Base-by-base conservation (phyloP, 1,284 basidiomycete species). In the Trichosporon ovoides region DNA sequence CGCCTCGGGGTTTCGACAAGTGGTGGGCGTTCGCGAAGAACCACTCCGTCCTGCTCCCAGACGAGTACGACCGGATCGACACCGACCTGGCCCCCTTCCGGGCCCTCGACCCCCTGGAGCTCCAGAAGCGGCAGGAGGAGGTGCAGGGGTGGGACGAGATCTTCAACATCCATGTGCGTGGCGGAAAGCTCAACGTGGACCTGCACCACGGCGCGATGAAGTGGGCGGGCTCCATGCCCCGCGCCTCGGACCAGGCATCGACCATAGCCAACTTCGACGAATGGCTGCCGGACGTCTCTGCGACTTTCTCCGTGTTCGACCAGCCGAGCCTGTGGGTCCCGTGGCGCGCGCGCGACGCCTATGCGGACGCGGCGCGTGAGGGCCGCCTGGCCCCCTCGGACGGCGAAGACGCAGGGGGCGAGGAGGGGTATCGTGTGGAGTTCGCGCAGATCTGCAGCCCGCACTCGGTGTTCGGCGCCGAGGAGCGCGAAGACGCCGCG, bases 61-160 rank as follows among this genome's bases (percentile, higher is more conserved):
- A 97, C 77, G 92, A 96, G 71, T 97, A 91, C 68, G 89, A 96
- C 68, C 81, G 84, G 20, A 82, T 96, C 40, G 78, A 85, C 60
- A 80, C 83, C 53, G 92, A 96, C 72, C 77, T 97, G 54, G 83
- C 81, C 18, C 91, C 91, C 1, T 96, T 93, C 72, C 88, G 87
- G 82, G 77, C 80, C 1, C 68, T 96, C 33, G 81, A 84, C 3
- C 86, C 87, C 0, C 79, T 79, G 50, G 89, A 93, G 70, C 71
- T 96, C 61, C 80, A 85, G 61, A 77, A 82, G 61, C 78, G 91
- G 38, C 83, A 87, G 10, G 67, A 77, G 13, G 81, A 88, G 79
- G 74, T 74, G 12, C 67, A 74, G 57, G 58, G 66, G 18, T 67
- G 74, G 67, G 56, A 60, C 19, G 73, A 74, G 62, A 73, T 73